Evolutionary conservation across 73 alveolate species (phyloP), one percentile per base, ranked within the genome.

Genomic region (Paramecium octaurelia): DNA sequence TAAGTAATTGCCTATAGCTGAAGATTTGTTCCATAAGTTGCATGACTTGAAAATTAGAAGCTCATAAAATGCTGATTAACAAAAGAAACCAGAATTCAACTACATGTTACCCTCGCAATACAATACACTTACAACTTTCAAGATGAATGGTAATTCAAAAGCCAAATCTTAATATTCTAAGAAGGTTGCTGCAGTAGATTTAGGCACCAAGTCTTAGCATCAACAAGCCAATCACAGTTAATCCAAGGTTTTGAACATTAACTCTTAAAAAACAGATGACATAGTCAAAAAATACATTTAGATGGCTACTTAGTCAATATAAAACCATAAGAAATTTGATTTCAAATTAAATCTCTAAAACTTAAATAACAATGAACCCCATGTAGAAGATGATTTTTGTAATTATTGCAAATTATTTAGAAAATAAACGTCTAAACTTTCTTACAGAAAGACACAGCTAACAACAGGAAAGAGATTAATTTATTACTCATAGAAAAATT

Each of bases 401-500:
- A 80, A 44, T 43, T 44, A 42, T 80, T 18, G 59, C 9, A 73
- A 44, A 31, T 80, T 40, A 38, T 80, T 3, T 44, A 80, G 91
- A 34, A 80, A 80, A 42, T 27, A 80, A 80, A 23, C 46, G 91
- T 18, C 46, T 31, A 4, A 48, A 80, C 24, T 80, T 80, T 46
- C 73, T 80, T 31, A 80, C 76, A 44, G 91, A 80, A 80, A 80
- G 91, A 38, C 59, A 73, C 38, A 40, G 87, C 8, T 73, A 73
- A 73, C 16, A 44, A 48, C 46, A 80, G n/a, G 73, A 80, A 7
- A 46, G 57, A 80, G 73, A 46, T 16, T 23, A 44, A 27, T 80
- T 80, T 46, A 80, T 16, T n/a, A 31, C 91, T 46, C 91, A 80
- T 80, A 80, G 91, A 80, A 80, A 80, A 80, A 44, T 80, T 80